Base-by-base conservation (phyloP, 2,329 filamentous ascomycete species). In the Elsinoe arachidis region DNA sequence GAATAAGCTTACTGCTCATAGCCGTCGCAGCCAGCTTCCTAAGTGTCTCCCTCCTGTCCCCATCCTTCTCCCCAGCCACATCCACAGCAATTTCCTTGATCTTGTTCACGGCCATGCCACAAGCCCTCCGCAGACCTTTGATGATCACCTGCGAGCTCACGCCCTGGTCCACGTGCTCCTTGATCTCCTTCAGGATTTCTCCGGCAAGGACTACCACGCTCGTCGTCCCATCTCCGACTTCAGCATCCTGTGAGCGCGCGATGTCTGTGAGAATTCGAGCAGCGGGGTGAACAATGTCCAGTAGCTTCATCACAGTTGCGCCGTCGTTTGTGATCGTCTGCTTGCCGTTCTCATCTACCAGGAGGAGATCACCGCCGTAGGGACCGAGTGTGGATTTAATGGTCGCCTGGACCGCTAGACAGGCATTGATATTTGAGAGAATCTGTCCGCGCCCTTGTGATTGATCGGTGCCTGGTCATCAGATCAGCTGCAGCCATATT, bases 301-400 rank as follows among this genome's bases (percentile, higher is more conserved):
- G 87, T 57, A 99, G 87, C 89, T 96, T 97, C 93, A 99, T 99
- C 61, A 97, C 93, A 53, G 93, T 99, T 51, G 93, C 93, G 70
- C 93, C 93, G 77, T 99, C 93, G 76, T 99, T 99, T 67, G 93
- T 99, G 71, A 99, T 97, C 57, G 93, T 99, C 77, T 96, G 90
- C 73, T 78, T 86, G 73, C 93, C 93, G 79, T 96, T 96, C 73
- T 85, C 86, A 74, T 97, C 93, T 58, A 97, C 92, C 76, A 99
- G 86, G 72, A 99, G 80, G 71, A 97, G 77, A 76, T 99, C 93
- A 69, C 93, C 93, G 71, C 93, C 93, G 75, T 97, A 99, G 34
- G 93, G 93, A 39, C 93, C 93, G 35, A 99, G 81, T 17, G 93
- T 99, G 68, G 87, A 89, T 78, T 95, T 95, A 77, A 99, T 92